Base-by-base conservation (phyloP, 495 filamentous ascomycete species). In the Diplogelasinospora grovesii region DNA sequence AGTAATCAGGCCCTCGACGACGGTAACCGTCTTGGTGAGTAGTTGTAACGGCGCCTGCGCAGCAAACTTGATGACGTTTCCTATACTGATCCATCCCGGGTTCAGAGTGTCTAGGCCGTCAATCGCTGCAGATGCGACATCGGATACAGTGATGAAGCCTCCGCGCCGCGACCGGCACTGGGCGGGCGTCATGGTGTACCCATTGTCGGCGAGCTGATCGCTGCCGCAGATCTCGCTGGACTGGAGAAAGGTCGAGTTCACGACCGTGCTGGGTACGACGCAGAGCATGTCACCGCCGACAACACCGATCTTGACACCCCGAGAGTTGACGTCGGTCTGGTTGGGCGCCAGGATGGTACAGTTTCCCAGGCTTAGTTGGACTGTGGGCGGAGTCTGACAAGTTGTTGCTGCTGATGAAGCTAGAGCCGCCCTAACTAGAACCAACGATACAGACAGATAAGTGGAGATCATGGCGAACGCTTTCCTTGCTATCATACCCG, bases 81-180 rank as follows among this genome's bases (percentile, higher is more conserved):
- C 25, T 11, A 53, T 19, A 2, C 8, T 14, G 1, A 11, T 14
- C 49, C 49, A 53, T 1, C 32, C 33, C 2, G 41, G 32, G 21
- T 53, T 48, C n/a, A 16, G 8, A 6, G 22, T 11, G 1, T 16
- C 23, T 3, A 53, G 29, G 11, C 11, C 24, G 11, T 32, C 37
- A 14, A 31, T 28, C 7, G 29, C 10, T 1, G 16, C 33, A 13
- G 10, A n/a, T 2, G 22, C n/a, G 0, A 48, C 8, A 1, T 13
- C 10, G 2, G 19, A 11, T 8, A 13, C 15, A 19, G 23, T 9
- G 31, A 45, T 14, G 7, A 38, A 33, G 5, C 49, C 44, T 5
- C 49, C 49, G 3, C 49, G 39, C 22, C 44, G 38, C 0, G 44
- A 47, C 3, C 35, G 39, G 23, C 49, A 52, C 16, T 46, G 43